Evolutionary conservation across 1,284 basidiomycete species (phyloP), one percentile per base, ranked within the genome.

Genomic region (Marasmius tenuissimus): DNA sequence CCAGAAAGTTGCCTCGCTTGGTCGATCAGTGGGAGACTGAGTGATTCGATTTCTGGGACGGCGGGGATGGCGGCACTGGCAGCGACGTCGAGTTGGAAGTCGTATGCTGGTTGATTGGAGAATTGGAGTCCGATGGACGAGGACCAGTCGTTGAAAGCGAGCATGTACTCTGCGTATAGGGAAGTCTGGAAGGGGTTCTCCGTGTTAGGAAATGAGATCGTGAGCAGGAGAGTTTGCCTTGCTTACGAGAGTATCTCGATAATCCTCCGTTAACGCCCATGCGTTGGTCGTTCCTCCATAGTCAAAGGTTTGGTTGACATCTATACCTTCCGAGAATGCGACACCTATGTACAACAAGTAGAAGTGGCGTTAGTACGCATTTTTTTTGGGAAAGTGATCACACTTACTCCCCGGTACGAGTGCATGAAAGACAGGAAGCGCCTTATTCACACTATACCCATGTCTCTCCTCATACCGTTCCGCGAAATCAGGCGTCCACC

Each of bases 211-310:
- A 4, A 27, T 27, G 27, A 27, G 27, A 4, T 27, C 27, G n/a
- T n/a, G n/a, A n/a, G n/a, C n/a, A n/a, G n/a, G n/a, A n/a, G n/a
- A n/a, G n/a, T n/a, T n/a, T n/a, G n/a, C n/a, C n/a, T n/a, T n/a
- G 7, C 62, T 27, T 55, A 67, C 66, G 59, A 67, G 39, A 3
- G 66, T 65, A 45, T 65, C 66, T 40, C 61, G 57, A 61, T 67
- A 67, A 47, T 67, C 66, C 37, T 67, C 64, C 1, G 53, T 50
- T 10, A 61, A 62, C n/a, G 58, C 59, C 11, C 38, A 54, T 55
- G 60, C 63, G 18, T 61, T 57, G 12, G 61, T 55, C 1, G 62
- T 62, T 8, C 39, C 57, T 22, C 66, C 66, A 56, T 61, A 67
- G 47, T 67, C 64, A 58, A 67, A 67, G 9, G 59, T 63, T 49